These are phyloP conservation scores for Dryas alaskensis DNA, from an alignment of 306 rosid genomes.

Conservation along the genomic window DNA sequence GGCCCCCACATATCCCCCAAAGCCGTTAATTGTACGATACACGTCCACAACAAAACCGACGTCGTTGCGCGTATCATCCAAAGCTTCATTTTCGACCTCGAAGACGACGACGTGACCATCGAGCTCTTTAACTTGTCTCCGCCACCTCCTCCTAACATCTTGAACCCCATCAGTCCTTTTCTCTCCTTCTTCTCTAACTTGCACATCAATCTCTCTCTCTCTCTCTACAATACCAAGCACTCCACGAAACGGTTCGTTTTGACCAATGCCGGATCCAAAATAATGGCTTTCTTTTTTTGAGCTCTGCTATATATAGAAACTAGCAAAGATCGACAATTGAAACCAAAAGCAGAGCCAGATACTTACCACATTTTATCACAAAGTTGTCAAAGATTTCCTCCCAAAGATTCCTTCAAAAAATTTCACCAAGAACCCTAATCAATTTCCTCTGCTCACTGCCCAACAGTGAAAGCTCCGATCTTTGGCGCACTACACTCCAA, in stretches of 20 bases:
- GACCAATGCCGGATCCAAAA: conserved; percentile 45
- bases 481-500: not conserved
- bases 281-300: not conserved
- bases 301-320: conserved; percentile 4
- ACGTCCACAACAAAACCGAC: conserved; percentile 86
- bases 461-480: conserved; percentile 4
- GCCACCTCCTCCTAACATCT: conserved; percentile 48
- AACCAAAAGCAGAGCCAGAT: conserved; percentile 18
- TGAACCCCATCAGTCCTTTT: conserved; percentile 63
- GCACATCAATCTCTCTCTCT: conserved; percentile 41
- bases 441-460: conserved; percentile 22
- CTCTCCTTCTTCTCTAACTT: conserved; percentile 45
- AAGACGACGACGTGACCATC: conserved; percentile 41
- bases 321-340: conserved; percentile 17
- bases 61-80: conserved; percentile 94
- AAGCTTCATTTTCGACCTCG: conserved; percentile 77
- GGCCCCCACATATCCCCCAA: conserved; percentile 96
- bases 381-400: not conserved
- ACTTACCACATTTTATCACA: not conserved
- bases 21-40: conserved; percentile 84
- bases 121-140: conserved; percentile 56
- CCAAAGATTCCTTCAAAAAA: conserved; percentile 1
- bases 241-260: conserved; percentile 12
- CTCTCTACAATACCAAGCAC: conserved; percentile 17
- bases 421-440: conserved; percentile 14